phyloP scores from a whole-genome alignment of 257 asterid species.

The Penstemon davidsonii region DNA sequence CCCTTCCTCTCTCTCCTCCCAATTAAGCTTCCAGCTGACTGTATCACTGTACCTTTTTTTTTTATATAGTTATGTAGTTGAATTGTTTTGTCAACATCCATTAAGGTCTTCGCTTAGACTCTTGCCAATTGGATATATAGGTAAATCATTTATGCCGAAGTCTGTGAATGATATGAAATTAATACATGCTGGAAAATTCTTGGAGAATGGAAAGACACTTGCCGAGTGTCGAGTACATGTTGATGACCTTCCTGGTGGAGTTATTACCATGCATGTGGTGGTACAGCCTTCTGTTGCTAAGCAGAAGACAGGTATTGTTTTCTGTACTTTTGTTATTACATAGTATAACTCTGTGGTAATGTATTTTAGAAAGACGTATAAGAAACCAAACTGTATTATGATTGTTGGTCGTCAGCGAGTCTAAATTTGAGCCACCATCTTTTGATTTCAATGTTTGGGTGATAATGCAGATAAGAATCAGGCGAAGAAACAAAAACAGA shows the following conservation, averaged over 20 bases:
- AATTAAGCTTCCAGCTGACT: conserved; percentile 6
- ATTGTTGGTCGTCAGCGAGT: not conserved
- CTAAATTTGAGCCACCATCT: no score
- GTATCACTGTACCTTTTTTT: no score
- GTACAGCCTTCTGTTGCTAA: conserved; percentile 53
- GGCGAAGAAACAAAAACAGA: conserved; percentile 44
- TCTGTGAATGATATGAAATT: conserved; percentile 52
- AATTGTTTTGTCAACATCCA: not conserved
- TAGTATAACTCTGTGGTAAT: not conserved
- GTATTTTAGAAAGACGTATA: not conserved
- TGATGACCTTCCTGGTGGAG: conserved; percentile 51
- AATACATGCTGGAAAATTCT: conserved; percentile 55
- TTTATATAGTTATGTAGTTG: no score
- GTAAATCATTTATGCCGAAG: conserved; percentile 47
- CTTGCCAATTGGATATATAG: conserved; percentile 27
- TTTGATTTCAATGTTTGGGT: conserved; percentile 3
- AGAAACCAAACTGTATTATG: no score
- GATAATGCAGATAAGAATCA: conserved; percentile 42
- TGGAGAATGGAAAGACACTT: conserved; percentile 58
- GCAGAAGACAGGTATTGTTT: conserved; percentile 43
- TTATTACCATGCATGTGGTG: conserved; percentile 63
- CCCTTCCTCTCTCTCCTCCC: not conserved
- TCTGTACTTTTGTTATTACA: not conserved
- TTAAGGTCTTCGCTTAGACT: not conserved
- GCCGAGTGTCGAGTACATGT: conserved; percentile 44